Base-by-base conservation (phyloP, 345 rosid genomes). In the Corchorus olitorius region DNA sequence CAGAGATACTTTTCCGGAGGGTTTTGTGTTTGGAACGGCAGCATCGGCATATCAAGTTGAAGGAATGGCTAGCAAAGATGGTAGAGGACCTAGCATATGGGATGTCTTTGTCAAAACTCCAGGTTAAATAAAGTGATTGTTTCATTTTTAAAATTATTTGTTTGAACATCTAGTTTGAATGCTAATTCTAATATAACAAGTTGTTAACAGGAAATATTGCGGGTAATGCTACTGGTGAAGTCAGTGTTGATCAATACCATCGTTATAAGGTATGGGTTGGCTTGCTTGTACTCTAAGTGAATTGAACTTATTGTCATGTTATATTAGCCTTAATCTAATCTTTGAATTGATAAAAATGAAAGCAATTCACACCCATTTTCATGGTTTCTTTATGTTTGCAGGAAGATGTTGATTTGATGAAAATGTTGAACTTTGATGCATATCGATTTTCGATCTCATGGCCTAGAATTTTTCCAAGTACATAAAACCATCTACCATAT, bases 21-120 rank as follows among this genome's bases (percentile, higher is more conserved):
- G 65, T 5, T 61, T 61, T 34, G 11, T 61, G 35, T 61, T 61
- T 37, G 65, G 65, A 15, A 61, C 65, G 0, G 34, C 65, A 6
- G 22, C 65, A 3, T 61, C 65, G 14, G 65, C 65, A 0, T 67
- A 5, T 49, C 72, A 67, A 48, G 72, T 67, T 1, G 90, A 89
- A 84, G 93, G 93, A 17, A 34, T 34, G 14, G 86, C 90, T 2
- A 72, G 81, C 37, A 81, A 84, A 52, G 91, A 76, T 37, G 93
- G 93, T 8, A 82, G 88, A 58, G 93, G 91, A 0, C 93, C 93
- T 2, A 79, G 88, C 80, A 87, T 88, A 75, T 89, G 93, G 93
- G 93, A 89, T 77, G 83, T 19, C 7, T 87, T 76, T 60, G 76
- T 82, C 27, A 75, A 86, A 58, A 64, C 58, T 10, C 93, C 91